Evolutionary conservation across 1,139 yeast genomes (phyloP).

Genomic region (Diutina scorzettiae): DNA sequence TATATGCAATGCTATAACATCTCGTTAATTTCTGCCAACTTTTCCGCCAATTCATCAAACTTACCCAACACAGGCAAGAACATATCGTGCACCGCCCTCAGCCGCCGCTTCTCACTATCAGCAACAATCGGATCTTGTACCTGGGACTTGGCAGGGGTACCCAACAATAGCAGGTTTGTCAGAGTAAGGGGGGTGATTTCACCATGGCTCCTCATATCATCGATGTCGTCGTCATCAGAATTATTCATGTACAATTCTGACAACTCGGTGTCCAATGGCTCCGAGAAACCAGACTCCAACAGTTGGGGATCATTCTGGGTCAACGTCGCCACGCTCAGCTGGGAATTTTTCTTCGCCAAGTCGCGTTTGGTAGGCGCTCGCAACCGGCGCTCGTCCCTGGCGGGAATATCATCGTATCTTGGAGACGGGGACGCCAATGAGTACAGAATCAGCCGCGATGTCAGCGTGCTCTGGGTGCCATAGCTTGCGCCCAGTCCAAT

Average conservation of each 20-base stretch:
- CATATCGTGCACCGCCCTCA: constrained; percentile 13
- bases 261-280: not conserved
- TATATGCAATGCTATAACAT: constrained; percentile 9
- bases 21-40: constrained; percentile 29
- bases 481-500: constrained; percentile 1
- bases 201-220: constrained; percentile 12
- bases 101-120: not conserved
- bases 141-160: not conserved
- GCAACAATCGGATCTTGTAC: not conserved
- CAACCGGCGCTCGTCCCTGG: not conserved
- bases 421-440: not conserved
- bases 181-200: constrained; percentile 28
- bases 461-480: not conserved
- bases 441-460: not conserved
- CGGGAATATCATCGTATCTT: not conserved
- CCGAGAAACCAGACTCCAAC: not conserved
- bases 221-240: constrained; percentile 10
- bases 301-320: not conserved
- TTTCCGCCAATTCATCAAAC: constrained; percentile 36
- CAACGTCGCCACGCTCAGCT: constrained; percentile 1
- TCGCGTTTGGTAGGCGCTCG: not conserved
- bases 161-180: constrained; percentile 14
- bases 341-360: not conserved
- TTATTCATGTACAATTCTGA: not conserved
- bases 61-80: constrained; percentile 38